Conservation (phyloP, 768 basidiomycete species). For the Psilocybe cyanescens region DNA sequence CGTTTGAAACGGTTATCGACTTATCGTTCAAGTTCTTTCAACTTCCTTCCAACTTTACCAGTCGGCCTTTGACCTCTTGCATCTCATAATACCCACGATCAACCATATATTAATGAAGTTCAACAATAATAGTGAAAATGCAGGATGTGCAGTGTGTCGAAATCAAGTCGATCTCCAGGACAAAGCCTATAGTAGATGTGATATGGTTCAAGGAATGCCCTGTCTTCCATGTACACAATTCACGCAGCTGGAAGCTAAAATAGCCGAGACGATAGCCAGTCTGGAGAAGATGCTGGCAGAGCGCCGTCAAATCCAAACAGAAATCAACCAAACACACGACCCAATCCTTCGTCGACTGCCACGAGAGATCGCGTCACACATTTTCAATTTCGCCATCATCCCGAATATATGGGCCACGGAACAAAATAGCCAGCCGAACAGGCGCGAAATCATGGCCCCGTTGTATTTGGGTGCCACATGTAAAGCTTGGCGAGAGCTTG, state of each 20-base stretch:
- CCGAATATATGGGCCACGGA: background rate
- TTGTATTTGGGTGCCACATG: slow-evolving; percentile 10
- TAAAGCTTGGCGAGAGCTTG: slow-evolving; percentile 8
- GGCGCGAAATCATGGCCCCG: background rate
- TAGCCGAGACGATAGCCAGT: background rate
- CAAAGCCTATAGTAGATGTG: background rate
- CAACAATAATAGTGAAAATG: too few species aligned
- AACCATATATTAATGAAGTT: too few species aligned
- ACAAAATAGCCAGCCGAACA: background rate
- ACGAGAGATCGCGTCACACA: background rate
- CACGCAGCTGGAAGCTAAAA: background rate
- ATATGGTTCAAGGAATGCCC: background rate
- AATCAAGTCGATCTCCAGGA: too few species aligned
- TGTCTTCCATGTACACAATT: background rate
- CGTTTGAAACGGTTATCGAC: too few species aligned
- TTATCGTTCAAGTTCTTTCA: too few species aligned
- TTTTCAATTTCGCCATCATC: background rate
- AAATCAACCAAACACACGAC: background rate
- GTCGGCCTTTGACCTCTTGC: too few species aligned
- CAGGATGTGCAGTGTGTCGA: too few species aligned
- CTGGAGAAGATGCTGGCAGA: background rate
- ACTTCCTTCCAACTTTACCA: too few species aligned
- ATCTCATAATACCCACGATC: too few species aligned
- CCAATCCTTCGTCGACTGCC: background rate
- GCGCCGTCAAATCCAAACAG: background rate